A percentile compares a stretch with the other conserved stretches of the same genome.
phyloP scores from a whole-genome alignment of 305 asterid genomes.

The Nicotiana rustica region DNA sequence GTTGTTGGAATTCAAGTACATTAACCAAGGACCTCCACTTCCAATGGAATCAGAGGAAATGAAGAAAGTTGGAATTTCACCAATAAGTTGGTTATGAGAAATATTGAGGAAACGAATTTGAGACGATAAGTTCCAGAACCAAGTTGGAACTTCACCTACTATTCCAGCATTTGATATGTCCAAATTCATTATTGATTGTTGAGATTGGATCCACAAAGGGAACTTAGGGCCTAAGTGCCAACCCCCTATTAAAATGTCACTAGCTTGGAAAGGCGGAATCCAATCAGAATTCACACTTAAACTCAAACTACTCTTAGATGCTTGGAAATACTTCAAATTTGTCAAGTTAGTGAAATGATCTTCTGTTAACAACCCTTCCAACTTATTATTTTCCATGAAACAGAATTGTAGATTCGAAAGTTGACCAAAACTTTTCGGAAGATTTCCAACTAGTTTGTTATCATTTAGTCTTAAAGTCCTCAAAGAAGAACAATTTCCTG shows the following conservation, averaged over 20 bases:
- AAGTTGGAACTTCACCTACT: slow-evolving; percentile 35
- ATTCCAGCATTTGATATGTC: slow-evolving; percentile 35
- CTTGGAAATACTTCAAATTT: background rate
- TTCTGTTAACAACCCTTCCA: slow-evolving; percentile 28
- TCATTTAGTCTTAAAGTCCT: slow-evolving; percentile 25
- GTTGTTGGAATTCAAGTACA: slow-evolving; percentile 44
- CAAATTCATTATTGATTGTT: slow-evolving; percentile 29
- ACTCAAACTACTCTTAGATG: background rate
- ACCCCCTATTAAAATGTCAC: background rate
- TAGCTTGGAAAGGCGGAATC: slow-evolving; percentile 31
- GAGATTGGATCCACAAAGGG: slow-evolving; percentile 29
- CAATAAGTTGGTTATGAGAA: slow-evolving; percentile 35
- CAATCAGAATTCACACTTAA: slow-evolving; percentile 22
- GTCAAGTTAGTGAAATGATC: slow-evolving; percentile 15
- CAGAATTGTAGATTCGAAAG: slow-evolving; percentile 28
- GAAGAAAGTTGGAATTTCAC: slow-evolving; percentile 28
- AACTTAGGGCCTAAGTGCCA: slow-evolving; percentile 25
- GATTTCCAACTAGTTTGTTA: slow-evolving; percentile 29
- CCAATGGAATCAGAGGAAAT: slow-evolving; percentile 13
- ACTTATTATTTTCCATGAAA: background rate
- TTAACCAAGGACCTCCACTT: slow-evolving; percentile 4
- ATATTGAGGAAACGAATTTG: slow-evolving; percentile 26
- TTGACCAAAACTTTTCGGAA: slow-evolving; percentile 5
- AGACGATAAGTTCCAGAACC: slow-evolving; percentile 38
- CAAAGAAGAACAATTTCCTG: slow-evolving; percentile 37